Evolutionary conservation across 1,284 basidiomycete species (phyloP).

Genomic region (Ceratobasidium sp.): DNA sequence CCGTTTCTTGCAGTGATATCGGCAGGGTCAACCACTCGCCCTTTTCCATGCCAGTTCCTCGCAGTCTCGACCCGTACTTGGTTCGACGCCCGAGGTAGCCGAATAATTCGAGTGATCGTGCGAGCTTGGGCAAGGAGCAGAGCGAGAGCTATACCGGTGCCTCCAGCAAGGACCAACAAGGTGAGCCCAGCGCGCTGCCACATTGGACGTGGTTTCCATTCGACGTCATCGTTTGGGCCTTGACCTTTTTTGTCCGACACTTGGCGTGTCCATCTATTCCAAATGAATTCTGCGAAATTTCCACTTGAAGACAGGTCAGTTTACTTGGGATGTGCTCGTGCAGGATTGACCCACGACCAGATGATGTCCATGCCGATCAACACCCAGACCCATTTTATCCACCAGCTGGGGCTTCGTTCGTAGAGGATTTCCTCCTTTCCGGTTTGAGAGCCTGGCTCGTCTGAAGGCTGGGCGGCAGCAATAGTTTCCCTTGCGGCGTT

Average conservation of each 20-base stretch:
- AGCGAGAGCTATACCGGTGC: conserved; percentile 29
- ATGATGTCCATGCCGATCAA: conserved; percentile 34
- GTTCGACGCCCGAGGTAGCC: neutral
- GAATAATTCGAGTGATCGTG: conserved; percentile 19
- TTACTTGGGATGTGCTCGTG: neutral
- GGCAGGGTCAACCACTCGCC: neutral
- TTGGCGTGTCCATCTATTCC: conserved; percentile 32
- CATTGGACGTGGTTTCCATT: conserved; percentile 27
- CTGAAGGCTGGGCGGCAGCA: neutral
- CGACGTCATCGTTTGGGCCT: neutral
- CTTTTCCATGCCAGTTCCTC: conserved; percentile 24
- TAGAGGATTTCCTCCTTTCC: conserved; percentile 26
- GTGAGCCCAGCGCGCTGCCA: conserved; percentile 33
- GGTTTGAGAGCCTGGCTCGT: neutral
- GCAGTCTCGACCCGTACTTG: conserved; percentile 27
- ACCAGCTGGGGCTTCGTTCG: conserved; percentile 31
- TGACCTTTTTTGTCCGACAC: neutral
- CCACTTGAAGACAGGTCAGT: neutral
- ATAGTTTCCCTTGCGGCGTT: conserved; percentile 12
- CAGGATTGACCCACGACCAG: conserved; percentile 16
- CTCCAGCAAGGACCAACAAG: conserved; percentile 22
- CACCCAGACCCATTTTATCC: conserved; percentile 38
- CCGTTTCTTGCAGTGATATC: conserved; percentile 23
- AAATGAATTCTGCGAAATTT: conserved; percentile 37
- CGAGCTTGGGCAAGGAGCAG: conserved; percentile 27